Conservation (phyloP, 2,329 filamentous ascomycete genomes). For the Chaetomium olivaceum region DNA sequence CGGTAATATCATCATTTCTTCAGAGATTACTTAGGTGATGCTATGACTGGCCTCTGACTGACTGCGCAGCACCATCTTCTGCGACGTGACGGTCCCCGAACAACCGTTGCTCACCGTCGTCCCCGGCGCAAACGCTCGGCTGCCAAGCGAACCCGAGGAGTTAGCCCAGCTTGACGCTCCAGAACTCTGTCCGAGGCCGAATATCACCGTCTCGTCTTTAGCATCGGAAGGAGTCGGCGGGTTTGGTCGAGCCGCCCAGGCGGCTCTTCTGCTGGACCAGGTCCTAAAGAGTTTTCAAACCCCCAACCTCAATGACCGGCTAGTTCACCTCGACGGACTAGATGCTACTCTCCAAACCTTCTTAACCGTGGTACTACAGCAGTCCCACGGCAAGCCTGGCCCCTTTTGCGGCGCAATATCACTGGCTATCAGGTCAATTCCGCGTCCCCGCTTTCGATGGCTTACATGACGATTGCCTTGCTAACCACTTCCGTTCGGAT, state of each 20-base stretch:
- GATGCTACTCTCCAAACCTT: conserved; percentile 1
- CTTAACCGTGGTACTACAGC: conserved; percentile 1
- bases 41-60: background rate
- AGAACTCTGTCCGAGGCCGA: background rate
- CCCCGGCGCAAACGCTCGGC: background rate
- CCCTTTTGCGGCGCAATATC: conserved; percentile 8
- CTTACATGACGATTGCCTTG: background rate
- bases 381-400: background rate
- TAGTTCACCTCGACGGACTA: background rate
- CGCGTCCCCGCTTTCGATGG: background rate
- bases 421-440: conserved; percentile 5
- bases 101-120: conserved; percentile 5
- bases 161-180: background rate
- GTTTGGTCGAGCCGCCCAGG: conserved; percentile 5
- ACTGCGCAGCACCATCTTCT: background rate
- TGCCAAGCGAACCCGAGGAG: background rate
- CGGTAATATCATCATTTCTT: background rate
- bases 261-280: background rate
- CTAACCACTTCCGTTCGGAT: background rate
- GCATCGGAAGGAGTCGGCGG: background rate
- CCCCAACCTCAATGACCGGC: background rate
- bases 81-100: background rate
- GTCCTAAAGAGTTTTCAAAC: background rate
- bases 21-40: background rate
- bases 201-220: background rate